Base-by-base conservation (phyloP, 805 yeast species). In the Monosporozyma aerobia region DNA sequence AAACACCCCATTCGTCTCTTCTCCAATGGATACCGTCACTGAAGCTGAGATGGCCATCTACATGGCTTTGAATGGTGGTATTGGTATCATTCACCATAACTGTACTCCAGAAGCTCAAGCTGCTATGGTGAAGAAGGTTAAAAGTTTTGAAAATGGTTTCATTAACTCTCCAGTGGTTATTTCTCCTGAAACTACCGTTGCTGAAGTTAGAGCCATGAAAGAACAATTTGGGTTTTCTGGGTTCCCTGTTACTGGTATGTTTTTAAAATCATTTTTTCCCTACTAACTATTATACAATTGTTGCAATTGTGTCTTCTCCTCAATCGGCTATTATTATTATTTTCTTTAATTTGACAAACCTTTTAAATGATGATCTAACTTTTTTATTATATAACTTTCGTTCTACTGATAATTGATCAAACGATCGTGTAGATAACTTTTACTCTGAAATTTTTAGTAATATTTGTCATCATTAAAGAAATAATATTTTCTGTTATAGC, bases 11-110 rank as follows among this genome's bases (percentile, higher is more conserved):
- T 89, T 94, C 61, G 92, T 94, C 55, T 92, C 98, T 22, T 89
- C 98, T 65, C 99, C 99, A 63, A 94, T 94, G 99, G 99, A 94
- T 75, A 94, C 99, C 49, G 99, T 94, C 60, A 94, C 99, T 54
- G 99, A 94, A 78, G 75, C 90, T 57, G 87, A 84, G 56, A 94
- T 94, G 99, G 99, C 99, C 59, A 92, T 94, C 63, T 83, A 90
- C 75, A 90, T 94, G 97, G 97, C 99, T 61, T 81, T 94, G 61
- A 80, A 90, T 64, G 99, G 99, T 72, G 99, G 99, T 74, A 89
- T 94, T 71, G 99, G 99, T 82, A 87, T 94, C 68, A 83, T 94
- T 64, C 99, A 94, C 74, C 97, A 94, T 78, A 94, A 94, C 80
- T 90, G 97, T 77, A 71, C 96, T 54, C 79, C 95, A 54, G 98